Percentiles rank a stretch among this genome's conserved stretches.
phyloP scores from a whole-genome alignment of 2,329 filamentous ascomycete genomes.

The Cucurbitaria berberidis region DNA sequence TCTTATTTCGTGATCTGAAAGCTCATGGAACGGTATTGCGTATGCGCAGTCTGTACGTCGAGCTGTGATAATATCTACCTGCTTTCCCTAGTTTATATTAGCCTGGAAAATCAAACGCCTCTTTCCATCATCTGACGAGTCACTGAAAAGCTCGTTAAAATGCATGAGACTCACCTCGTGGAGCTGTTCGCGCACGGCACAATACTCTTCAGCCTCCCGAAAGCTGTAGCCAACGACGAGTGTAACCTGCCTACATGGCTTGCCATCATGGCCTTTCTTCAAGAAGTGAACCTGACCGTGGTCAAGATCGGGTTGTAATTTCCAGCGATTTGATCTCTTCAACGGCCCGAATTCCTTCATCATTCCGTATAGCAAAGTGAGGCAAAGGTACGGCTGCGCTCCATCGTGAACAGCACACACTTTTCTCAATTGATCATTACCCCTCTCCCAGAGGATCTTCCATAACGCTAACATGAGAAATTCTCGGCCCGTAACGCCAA shows the following conservation, averaged over 20 bases:
- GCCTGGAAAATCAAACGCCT: background rate
- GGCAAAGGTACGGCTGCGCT: conserved; percentile 5
- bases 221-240: conserved; percentile 13
- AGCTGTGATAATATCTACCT: conserved; percentile 9
- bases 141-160: background rate
- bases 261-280: background rate
- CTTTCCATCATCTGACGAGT: background rate
- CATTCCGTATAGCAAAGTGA: conserved; percentile 2
- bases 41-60: conserved; percentile 5
- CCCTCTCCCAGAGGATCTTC: conserved; percentile 18
- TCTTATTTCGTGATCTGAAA: conserved; percentile 2
- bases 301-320: conserved; percentile 7
- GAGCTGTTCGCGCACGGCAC: conserved; percentile 9
- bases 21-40: background rate
- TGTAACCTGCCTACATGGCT: conserved; percentile 2
- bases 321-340: conserved; percentile 8
- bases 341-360: conserved; percentile 8
- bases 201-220: conserved; percentile 9
- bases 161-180: conserved; percentile 5
- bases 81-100: conserved; percentile 1
- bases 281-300: conserved; percentile 15
- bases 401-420: conserved; percentile 25
- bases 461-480: conserved; percentile 16
- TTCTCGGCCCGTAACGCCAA: conserved; percentile 2
- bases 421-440: conserved; percentile 12